Evolutionary conservation across 1,139 yeast genomes (phyloP).

Genomic region (Yamadazyma trypodendri): DNA sequence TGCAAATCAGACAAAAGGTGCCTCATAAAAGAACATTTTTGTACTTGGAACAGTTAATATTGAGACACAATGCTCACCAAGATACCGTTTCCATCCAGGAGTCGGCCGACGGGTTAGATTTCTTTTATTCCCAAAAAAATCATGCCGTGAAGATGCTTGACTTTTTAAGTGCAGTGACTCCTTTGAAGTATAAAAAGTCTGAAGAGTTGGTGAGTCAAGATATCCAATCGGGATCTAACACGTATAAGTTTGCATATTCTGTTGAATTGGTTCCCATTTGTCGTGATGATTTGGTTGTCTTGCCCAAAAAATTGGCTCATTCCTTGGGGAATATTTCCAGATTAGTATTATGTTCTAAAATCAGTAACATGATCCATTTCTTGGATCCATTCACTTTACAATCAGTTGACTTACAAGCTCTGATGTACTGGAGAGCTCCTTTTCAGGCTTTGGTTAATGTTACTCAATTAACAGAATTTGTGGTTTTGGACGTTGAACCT

Average conservation of each 20-base stretch:
- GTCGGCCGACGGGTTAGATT: slow-evolving; percentile 91
- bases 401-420: slow-evolving; percentile 71
- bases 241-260: slow-evolving; percentile 88
- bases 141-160: slow-evolving; percentile 95
- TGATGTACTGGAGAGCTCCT: slow-evolving; percentile 85
- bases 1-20: slow-evolving; percentile 96
- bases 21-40: slow-evolving; percentile 94
- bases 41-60: slow-evolving; percentile 89
- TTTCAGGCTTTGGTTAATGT: slow-evolving; percentile 77
- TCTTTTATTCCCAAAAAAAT: slow-evolving; percentile 82
- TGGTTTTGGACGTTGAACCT: slow-evolving; percentile 92
- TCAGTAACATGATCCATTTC: slow-evolving; percentile 80
- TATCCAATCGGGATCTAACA: slow-evolving; percentile 85
- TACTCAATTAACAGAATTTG: slow-evolving; percentile 79
- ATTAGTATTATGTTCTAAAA: slow-evolving; percentile 79
- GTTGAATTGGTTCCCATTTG: slow-evolving; percentile 97
- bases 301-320: slow-evolving; percentile 83
- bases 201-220: slow-evolving; percentile 92
- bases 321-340: slow-evolving; percentile 82
- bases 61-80: slow-evolving; percentile 90
- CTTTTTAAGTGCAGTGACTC: slow-evolving; percentile 82
- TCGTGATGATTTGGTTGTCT: slow-evolving; percentile 90
- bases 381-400: slow-evolving; percentile 83
- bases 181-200: slow-evolving; percentile 80
- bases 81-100: slow-evolving; percentile 94